Percentiles rank a stretch among this genome's conserved stretches.
Conservation (phyloP, 1,284 basidiomycete genomes). For the Trichosporon coremiiforme region DNA sequence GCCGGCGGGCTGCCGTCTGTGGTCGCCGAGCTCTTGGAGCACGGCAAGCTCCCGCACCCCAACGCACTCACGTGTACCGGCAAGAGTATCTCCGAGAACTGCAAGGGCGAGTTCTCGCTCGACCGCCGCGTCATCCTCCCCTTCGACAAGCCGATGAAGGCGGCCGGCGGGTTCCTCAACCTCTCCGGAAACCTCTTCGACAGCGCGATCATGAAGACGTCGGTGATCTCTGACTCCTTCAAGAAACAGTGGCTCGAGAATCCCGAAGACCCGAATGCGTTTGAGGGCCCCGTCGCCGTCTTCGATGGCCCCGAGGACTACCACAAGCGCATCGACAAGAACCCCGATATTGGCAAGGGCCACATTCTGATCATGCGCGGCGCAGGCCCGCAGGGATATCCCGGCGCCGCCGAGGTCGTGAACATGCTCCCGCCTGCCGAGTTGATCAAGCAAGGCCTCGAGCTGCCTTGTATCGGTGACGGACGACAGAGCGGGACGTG, state of each 20-base stretch:
- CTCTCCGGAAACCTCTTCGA: conserved; percentile 55
- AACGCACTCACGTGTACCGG: conserved; percentile 49
- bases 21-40: conserved; percentile 48
- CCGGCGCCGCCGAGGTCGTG: conserved; percentile 54
- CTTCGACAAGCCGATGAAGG: conserved; percentile 46
- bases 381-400: conserved; percentile 53
- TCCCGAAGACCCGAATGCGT: conserved; percentile 54
- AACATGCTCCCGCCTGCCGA: conserved; percentile 56
- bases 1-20: conserved; percentile 53
- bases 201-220: conserved; percentile 57
- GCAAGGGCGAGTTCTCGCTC: conserved; percentile 44
- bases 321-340: conserved; percentile 48
- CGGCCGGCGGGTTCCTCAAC: conserved; percentile 54
- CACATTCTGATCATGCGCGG: conserved; percentile 55
- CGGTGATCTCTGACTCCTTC: conserved; percentile 51
- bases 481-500: conserved; percentile 55
- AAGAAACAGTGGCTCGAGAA: conserved; percentile 51
- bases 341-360: conserved; percentile 37
- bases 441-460: conserved; percentile 54
- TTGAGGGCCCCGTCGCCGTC: conserved; percentile 55
- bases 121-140: conserved; percentile 53
- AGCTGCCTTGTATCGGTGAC: conserved; percentile 56
- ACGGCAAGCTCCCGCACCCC: conserved; percentile 47
- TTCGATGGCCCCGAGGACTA: conserved; percentile 57
- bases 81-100: conserved; percentile 46